Evolutionary conservation across 371 early-diverging fungal genomes (phyloP).

Genomic region (Smittium culicis): DNA sequence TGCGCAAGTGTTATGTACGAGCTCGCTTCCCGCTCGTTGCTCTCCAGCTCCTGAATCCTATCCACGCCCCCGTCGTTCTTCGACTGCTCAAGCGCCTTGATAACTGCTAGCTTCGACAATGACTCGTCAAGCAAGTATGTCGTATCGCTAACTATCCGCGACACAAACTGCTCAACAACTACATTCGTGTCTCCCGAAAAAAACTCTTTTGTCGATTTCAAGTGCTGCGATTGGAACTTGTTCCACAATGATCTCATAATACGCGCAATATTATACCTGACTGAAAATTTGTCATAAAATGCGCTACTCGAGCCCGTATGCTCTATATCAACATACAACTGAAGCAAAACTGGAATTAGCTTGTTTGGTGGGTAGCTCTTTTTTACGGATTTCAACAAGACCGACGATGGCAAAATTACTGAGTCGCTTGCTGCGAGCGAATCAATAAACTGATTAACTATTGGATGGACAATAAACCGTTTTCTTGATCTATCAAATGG

Average conservation of each 20-base stretch:
- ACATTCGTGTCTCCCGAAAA: slow-evolving; percentile 11
- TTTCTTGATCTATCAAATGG: slow-evolving; percentile 1
- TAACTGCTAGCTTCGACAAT: slow-evolving; percentile 70
- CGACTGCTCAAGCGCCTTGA: slow-evolving; percentile 58
- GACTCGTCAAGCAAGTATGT: slow-evolving; percentile 90
- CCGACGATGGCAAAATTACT: background rate
- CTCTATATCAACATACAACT: slow-evolving; percentile 90
- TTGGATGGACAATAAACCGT: slow-evolving; percentile 22
- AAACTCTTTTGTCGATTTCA: slow-evolving; percentile 21
- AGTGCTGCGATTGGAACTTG: slow-evolving; percentile 34
- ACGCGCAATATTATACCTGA: slow-evolving; percentile 90
- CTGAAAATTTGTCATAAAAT: slow-evolving; percentile 96
- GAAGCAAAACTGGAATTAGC: slow-evolving; percentile 65
- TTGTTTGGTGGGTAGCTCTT: slow-evolving; percentile 31
- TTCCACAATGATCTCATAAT: slow-evolving; percentile 77
- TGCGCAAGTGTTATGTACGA: slow-evolving; percentile 78
- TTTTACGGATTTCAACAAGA: slow-evolving; percentile 29
- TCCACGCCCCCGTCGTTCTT: slow-evolving; percentile 39
- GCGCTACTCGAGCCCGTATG: slow-evolving; percentile 81
- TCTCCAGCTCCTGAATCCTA: slow-evolving; percentile 30
- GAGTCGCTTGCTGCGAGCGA: slow-evolving; percentile 16
- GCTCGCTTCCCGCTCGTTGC: slow-evolving; percentile 68
- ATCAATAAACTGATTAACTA: slow-evolving; percentile 23
- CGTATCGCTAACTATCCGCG: slow-evolving; percentile 89
- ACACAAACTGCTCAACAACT: slow-evolving; percentile 75